Evolutionary conservation across 2,329 filamentous ascomycete genomes (phyloP), one percentile per base, ranked within the genome.

Genomic region (Penicillium sp.): DNA sequence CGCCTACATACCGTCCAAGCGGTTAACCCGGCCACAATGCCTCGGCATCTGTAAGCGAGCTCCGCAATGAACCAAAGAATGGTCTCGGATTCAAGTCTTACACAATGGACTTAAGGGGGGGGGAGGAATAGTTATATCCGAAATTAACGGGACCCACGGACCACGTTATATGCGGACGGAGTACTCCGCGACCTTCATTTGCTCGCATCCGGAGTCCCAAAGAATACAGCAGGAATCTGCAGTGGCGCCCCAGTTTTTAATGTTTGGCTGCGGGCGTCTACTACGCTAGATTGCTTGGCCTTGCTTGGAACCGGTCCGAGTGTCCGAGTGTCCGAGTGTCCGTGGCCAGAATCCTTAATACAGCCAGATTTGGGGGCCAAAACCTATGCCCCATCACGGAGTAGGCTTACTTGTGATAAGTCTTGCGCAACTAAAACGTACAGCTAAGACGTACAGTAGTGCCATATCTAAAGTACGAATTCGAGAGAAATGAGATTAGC

Each of bases 231-330:
- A 24, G 35, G n/a, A 39, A 19, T 39, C 44, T 33, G 10, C 27
- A 7, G 16, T 29, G 24, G 27, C 50, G 55, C 31, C 56, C 63
- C 61, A 43, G 33, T 33, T 57, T 59, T 63, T 62, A 56, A 52
- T 50, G 41, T 61, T 62, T 48, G 46, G 29, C 50, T 57, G 43
- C 56, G 57, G 63, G 50, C 62, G 57, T 54, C 61, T 58, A 52
- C 56, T 52, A 58, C 51, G 56, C 62, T 65, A 64, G 48, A 65
- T 59, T 63, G 63, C 63, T 66, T 66, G 62, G 63, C 59, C 55
- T 63, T 62, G 57, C 60, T 62, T 63, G 60, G 62, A 35, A 53
- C 55, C 47, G 55, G 50, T 57, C 61, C 60, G 58, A 61, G 53
- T 57, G 48, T 57, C 61, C 60, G 58, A 61, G 53, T 57, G 48